Evolutionary conservation across 2,329 filamentous ascomycete species (phyloP), one percentile per base, ranked within the genome.

Genomic region (Mycocentrospora acerina): DNA sequence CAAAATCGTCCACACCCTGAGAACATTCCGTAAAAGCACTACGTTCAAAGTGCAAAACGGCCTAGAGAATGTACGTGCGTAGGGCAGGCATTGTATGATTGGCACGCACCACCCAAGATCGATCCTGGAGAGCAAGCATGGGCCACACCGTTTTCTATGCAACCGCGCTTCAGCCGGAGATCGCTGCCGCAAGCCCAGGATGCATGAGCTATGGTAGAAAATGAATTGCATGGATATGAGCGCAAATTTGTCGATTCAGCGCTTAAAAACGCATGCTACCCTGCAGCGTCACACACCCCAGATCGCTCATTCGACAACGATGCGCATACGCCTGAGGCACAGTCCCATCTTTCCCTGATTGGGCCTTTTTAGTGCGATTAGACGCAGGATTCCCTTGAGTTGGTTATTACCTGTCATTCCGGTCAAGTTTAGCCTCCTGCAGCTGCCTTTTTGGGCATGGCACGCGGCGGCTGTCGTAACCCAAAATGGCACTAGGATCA

Each of bases 301-400:
- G 32, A 33, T 42, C 28, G 24, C 29, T 53, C 28, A 57, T 25
- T 59, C 50, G 55, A 36, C 34, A 35, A 39, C 39, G 49, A 51
- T 31, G 50, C 55, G 55, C 55, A 51, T 22, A 22, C 37, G 34
- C 36, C 29, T 35, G 50, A 43, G 56, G 54, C 56, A 53, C 57
- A 36, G 56, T 46, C 43, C 29, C 45, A 47, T 46, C 53, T 43
- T 46, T 22, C 19, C 38, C 34, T 38, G 24, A 39, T 37, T 24
- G 40, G 29, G 45, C 38, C 51, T 48, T 42, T 48, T 32, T 42
- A 35, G 17, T 36, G 30, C 48, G 32, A 53, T 52, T 63, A 62
- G 55, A 57, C 60, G 60, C 61, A 62, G 35, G 37, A 34, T 29
- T 33, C 35, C 53, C 51, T 41, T 49, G 40, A 38, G 56, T 48